Evolutionary conservation across 2,329 filamentous ascomycete genomes (phyloP).

Genomic region (Colletotrichum coccodes): DNA sequence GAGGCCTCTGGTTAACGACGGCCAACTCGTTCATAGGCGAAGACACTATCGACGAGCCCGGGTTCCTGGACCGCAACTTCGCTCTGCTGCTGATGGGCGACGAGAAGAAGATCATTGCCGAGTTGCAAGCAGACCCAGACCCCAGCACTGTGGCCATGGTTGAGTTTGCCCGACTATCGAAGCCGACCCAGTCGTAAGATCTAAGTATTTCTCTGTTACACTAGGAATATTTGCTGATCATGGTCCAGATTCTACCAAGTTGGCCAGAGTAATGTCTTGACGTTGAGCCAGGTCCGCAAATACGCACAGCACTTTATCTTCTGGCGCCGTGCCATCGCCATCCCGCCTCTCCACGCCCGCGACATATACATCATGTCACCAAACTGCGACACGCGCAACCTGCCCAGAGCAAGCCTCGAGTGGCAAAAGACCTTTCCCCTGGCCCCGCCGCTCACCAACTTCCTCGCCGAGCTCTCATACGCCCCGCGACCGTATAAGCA

Average conservation of each 20-base stretch:
- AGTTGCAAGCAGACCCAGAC: constrained; percentile 81
- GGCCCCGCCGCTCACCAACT: constrained; percentile 83
- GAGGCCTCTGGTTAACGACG: constrained; percentile 87
- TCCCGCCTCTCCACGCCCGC: constrained; percentile 87
- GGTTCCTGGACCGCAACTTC: constrained; percentile 85
- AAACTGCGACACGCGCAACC: constrained; percentile 80
- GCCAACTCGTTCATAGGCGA: constrained; percentile 79
- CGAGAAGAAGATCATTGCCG: constrained; percentile 76
- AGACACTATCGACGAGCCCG: constrained; percentile 73
- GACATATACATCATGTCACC: constrained; percentile 94
- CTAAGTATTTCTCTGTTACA: background rate
- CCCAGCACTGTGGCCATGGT: constrained; percentile 81
- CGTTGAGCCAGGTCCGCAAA: constrained; percentile 82
- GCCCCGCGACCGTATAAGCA: constrained; percentile 84
- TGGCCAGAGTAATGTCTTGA: constrained; percentile 76
- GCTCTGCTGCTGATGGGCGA: constrained; percentile 87
- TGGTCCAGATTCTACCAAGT: constrained; percentile 70
- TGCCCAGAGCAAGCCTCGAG: constrained; percentile 74
- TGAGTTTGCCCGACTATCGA: constrained; percentile 82
- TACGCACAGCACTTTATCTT: constrained; percentile 95
- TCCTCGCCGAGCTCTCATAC: constrained; percentile 85
- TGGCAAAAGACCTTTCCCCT: constrained; percentile 87
- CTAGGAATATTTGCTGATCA: background rate
- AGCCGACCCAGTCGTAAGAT: constrained; percentile 70
- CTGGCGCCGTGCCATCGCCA: constrained; percentile 92